These are phyloP conservation scores for Sporothrix euskadiensis DNA, from an alignment of 2,329 filamentous ascomycete species.

Conservation along the genomic window DNA sequence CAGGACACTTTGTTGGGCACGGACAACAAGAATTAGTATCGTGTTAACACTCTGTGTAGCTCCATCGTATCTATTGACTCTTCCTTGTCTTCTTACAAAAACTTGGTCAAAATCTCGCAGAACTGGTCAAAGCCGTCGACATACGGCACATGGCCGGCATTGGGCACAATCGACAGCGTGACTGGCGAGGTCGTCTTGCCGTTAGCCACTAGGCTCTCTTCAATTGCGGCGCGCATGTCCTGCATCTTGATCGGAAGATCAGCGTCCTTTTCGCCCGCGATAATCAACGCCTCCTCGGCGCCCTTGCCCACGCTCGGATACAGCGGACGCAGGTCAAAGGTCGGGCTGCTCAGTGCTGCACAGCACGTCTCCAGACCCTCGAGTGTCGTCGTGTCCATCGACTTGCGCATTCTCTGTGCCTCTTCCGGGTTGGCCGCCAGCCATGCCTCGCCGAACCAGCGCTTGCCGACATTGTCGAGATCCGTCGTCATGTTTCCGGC, in stretches of 20 bases:
- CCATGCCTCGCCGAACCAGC: conserved; percentile 47
- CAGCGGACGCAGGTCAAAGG: conserved; percentile 45
- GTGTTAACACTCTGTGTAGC: not conserved
- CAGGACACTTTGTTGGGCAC: no score
- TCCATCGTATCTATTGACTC: not conserved
- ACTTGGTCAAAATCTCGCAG: conserved; percentile 34
- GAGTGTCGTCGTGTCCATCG: conserved; percentile 44
- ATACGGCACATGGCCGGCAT: conserved; percentile 45
- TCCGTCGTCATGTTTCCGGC: conserved; percentile 39
- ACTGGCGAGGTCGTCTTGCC: conserved; percentile 36
- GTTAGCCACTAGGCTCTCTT: conserved; percentile 38
- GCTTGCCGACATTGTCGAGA: conserved; percentile 41
- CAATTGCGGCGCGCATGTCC: conserved; percentile 42
- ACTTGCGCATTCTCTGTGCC: conserved; percentile 39
- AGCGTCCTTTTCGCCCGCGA: conserved; percentile 47
- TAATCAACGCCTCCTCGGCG: conserved; percentile 42
- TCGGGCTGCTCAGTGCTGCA: conserved; percentile 41
- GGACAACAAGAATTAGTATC: not conserved
- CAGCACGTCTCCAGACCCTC: conserved; percentile 48
- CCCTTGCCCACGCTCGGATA: conserved; percentile 39
- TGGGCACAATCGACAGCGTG: conserved; percentile 40
- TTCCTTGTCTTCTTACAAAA: conserved; percentile 26
- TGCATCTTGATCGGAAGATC: conserved; percentile 45
- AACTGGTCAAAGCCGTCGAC: conserved; percentile 44
- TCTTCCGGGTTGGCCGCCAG: conserved; percentile 41